A percentile compares a stretch with the other conserved stretches of the same genome.
phyloP scores from a whole-genome alignment of 495 filamentous ascomycete genomes.

The Amorphotheca resinae region DNA sequence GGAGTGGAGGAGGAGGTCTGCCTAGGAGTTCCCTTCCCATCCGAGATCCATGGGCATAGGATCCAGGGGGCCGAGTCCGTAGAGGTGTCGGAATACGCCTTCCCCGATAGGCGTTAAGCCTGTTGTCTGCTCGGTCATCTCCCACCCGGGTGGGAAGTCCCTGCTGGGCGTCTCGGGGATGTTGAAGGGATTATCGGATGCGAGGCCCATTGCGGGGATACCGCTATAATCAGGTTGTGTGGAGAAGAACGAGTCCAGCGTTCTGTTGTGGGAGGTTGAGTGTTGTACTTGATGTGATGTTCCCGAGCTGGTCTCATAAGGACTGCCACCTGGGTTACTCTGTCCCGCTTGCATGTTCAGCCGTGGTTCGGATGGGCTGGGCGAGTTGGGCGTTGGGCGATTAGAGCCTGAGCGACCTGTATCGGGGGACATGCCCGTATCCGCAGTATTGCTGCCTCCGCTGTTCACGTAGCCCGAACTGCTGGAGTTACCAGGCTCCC shows the following conservation, averaged over 20 bases:
- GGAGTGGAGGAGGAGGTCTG: no score
- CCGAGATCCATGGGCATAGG: slow-evolving; percentile 20
- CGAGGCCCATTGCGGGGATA: slow-evolving; percentile 13
- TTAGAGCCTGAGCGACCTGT: slow-evolving; percentile 31
- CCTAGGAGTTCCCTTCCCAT: slow-evolving; percentile 20
- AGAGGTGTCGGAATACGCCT: slow-evolving; percentile 35
- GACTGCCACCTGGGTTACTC: slow-evolving; percentile 22
- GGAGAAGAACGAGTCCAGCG: slow-evolving; percentile 14
- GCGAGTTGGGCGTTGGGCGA: slow-evolving; percentile 40
- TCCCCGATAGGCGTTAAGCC: slow-evolving; percentile 38
- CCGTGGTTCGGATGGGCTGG: slow-evolving; percentile 30
- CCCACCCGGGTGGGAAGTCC: slow-evolving; percentile 29
- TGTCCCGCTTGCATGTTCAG: slow-evolving; percentile 19
- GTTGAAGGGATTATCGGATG: slow-evolving; percentile 21
- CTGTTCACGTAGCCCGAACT: slow-evolving; percentile 21
- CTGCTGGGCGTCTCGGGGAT: slow-evolving; percentile 25
- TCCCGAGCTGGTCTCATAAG: slow-evolving; percentile 34
- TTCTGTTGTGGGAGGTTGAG: slow-evolving; percentile 18
- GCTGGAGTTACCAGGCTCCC: slow-evolving; percentile 8
- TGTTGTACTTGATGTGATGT: slow-evolving; percentile 23
- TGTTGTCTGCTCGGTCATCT: slow-evolving; percentile 15
- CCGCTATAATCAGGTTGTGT: slow-evolving; percentile 12
- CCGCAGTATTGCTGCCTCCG: slow-evolving; percentile 17
- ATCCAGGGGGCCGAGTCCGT: slow-evolving; percentile 23
- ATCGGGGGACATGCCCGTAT: slow-evolving; percentile 18